Conservation (phyloP, 2,329 filamentous ascomycete species). For the Fragosphaeria purpurea region DNA sequence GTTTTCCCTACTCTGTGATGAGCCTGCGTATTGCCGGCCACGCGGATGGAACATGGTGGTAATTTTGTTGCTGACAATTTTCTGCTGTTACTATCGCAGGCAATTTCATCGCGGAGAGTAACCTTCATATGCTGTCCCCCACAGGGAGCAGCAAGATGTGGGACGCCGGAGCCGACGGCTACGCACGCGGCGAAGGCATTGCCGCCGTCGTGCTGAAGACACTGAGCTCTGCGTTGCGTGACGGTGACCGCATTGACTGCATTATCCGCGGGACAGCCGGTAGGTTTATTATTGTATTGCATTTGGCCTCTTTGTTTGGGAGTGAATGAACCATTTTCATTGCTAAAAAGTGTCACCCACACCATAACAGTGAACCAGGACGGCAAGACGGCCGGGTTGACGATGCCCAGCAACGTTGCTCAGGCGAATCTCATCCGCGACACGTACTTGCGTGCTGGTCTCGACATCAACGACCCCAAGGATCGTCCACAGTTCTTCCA, state of each 20-base stretch:
- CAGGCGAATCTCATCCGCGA: slow-evolving; percentile 34
- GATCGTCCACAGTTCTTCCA: slow-evolving; percentile 38
- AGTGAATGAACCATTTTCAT: too few species aligned
- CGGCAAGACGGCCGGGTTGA: slow-evolving; percentile 42
- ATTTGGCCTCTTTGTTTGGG: too few species aligned
- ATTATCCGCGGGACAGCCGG: slow-evolving; percentile 36
- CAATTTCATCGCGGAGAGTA: too few species aligned
- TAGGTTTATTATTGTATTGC: too few species aligned
- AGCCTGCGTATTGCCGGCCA: too few species aligned
- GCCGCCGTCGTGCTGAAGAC: slow-evolving; percentile 42
- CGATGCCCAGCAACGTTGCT: slow-evolving; percentile 37
- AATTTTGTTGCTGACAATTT: too few species aligned
- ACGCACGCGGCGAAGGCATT: slow-evolving; percentile 47
- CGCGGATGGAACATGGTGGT: too few species aligned
- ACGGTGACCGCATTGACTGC: slow-evolving; percentile 35
- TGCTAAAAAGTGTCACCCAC: slow-evolving; percentile 28
- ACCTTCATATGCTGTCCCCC: slow-evolving; percentile 34
- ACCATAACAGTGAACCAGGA: slow-evolving; percentile 40
- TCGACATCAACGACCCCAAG: slow-evolving; percentile 21
- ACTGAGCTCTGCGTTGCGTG: slow-evolving; percentile 37
- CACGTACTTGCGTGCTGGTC: slow-evolving; percentile 33
- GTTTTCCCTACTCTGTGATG: too few species aligned
- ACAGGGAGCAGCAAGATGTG: slow-evolving; percentile 36
- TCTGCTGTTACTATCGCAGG: too few species aligned
- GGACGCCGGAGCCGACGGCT: slow-evolving; percentile 43